phyloP scores from a whole-genome alignment of 495 filamentous ascomycete species.

The Penicillium arizonense region DNA sequence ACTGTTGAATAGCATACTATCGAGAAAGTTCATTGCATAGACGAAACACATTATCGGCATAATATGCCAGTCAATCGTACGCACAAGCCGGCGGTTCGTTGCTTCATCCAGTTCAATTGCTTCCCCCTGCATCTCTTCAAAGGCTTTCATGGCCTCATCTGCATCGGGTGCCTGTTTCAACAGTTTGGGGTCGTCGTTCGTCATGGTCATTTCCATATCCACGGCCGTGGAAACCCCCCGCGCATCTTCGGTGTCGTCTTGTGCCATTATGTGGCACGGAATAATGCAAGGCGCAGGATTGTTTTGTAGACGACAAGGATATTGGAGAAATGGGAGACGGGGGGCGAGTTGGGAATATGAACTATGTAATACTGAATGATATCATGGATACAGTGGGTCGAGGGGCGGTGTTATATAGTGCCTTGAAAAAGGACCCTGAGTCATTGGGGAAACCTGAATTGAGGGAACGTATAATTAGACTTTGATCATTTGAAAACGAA shows the following conservation, averaged over 20 bases:
- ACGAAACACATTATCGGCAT: constrained; percentile 59
- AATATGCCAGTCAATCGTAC: constrained; percentile 55
- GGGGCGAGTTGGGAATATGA: neutral
- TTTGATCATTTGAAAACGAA: too few species aligned
- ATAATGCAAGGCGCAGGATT: neutral
- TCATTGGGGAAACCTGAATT: too few species aligned
- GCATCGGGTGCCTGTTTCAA: constrained; percentile 51
- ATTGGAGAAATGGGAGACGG: neutral
- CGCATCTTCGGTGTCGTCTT: constrained; percentile 4
- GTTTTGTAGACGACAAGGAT: too few species aligned
- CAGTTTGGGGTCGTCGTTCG: constrained; percentile 29
- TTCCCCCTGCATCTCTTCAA: constrained; percentile 42
- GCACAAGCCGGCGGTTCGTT: constrained; percentile 50
- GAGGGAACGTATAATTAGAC: too few species aligned
- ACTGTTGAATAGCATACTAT: constrained; percentile 35
- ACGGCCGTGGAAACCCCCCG: neutral
- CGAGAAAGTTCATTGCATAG: constrained; percentile 60
- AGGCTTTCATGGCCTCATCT: constrained; percentile 55
- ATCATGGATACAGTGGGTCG: constrained; percentile 7
- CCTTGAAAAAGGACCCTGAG: neutral
- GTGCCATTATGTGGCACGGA: constrained; percentile 8
- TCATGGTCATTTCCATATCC: constrained; percentile 20
- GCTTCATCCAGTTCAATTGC: constrained; percentile 45
- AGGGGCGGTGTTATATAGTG: neutral
- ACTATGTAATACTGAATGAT: neutral